phyloP scores from a whole-genome alignment of 2,329 filamentous ascomycete species.

The Neopestalotiopsis sp. region DNA sequence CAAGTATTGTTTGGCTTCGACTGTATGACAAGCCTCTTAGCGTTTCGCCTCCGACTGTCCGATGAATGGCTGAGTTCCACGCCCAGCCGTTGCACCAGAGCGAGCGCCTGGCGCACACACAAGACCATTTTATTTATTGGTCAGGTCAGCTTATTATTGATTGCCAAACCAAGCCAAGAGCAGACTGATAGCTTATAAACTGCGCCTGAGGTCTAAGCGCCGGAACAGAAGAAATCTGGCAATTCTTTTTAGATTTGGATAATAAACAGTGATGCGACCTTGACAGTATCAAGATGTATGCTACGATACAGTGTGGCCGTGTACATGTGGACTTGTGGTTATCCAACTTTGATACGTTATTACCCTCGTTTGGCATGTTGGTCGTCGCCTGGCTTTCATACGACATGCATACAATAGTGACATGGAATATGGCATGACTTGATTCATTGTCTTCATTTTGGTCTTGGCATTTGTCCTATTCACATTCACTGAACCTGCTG shows the following conservation, averaged over 20 bases:
- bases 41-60: background rate
- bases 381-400: too few species aligned
- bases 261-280: too few species aligned
- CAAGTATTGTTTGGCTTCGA: background rate
- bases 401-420: background rate
- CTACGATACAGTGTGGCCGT: too few species aligned
- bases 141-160: background rate
- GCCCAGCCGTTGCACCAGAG: background rate
- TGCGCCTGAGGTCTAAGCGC: too few species aligned
- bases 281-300: too few species aligned
- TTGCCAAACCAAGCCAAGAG: background rate
- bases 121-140: background rate
- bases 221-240: too few species aligned
- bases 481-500: slow-evolving; percentile 12
- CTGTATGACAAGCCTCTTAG: slow-evolving; percentile 1
- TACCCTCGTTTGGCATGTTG: too few species aligned
- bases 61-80: background rate
- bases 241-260: too few species aligned
- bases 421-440: background rate
- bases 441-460: background rate
- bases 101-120: background rate
- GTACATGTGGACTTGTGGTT: too few species aligned
- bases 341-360: too few species aligned
- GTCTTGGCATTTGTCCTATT: slow-evolving; percentile 5
- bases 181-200: background rate